phyloP scores from a whole-genome alignment of 768 basidiomycete species.

The Mycena epipterygia region DNA sequence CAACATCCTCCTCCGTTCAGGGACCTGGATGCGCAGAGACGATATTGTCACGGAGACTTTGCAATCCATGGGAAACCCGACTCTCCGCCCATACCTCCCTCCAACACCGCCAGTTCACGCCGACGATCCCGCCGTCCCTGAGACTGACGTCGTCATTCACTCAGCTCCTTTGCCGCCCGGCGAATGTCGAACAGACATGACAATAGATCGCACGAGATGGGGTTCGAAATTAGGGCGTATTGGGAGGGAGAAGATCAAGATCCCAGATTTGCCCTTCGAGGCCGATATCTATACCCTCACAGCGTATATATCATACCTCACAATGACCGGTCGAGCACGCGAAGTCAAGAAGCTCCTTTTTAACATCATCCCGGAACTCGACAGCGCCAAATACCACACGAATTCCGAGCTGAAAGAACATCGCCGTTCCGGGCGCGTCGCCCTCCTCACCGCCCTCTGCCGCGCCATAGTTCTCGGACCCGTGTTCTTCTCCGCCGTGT shows the following conservation, averaged over 20 bases:
- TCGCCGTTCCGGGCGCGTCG: constrained; percentile 40
- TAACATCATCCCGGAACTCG: constrained; percentile 67
- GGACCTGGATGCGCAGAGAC: constrained; percentile 62
- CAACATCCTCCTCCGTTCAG: constrained; percentile 71
- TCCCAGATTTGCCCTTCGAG: constrained; percentile 32
- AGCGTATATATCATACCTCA: constrained; percentile 66
- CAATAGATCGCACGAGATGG: not conserved
- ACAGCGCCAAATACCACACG: constrained; percentile 45
- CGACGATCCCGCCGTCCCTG: constrained; percentile 12
- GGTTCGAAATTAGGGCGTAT: constrained; percentile 17
- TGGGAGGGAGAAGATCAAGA: constrained; percentile 17
- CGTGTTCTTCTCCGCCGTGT: constrained; percentile 66
- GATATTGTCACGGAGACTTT: constrained; percentile 58
- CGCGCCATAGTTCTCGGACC: constrained; percentile 70
- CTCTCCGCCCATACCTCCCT: constrained; percentile 2
- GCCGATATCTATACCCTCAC: constrained; percentile 64
- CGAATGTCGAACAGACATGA: constrained; percentile 4
- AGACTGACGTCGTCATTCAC: not conserved
- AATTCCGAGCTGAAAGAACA: constrained; percentile 41
- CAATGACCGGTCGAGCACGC: constrained; percentile 61
- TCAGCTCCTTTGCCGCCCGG: not conserved
- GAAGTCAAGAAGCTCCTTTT: constrained; percentile 64
- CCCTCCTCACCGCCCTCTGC: constrained; percentile 47
- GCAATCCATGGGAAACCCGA: constrained; percentile 40
- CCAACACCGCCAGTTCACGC: constrained; percentile 7